These are phyloP conservation scores for Aspergillus homomorphus DNA, from an alignment of 495 filamentous ascomycete species.

Conservation along the genomic window DNA sequence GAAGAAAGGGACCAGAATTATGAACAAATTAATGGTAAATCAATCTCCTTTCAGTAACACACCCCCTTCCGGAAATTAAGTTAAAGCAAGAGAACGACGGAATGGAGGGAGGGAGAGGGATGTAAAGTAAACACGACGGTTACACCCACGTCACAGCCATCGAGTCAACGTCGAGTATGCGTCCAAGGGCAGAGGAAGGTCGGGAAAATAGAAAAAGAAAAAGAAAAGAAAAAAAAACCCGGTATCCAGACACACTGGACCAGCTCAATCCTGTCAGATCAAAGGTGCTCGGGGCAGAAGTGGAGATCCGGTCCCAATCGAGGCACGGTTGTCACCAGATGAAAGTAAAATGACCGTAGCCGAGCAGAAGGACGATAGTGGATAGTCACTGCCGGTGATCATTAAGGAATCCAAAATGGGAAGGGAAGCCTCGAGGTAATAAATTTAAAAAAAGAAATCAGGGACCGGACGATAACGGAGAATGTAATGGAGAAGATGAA, in stretches of 20 bases:
- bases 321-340: too few relatives aligned
- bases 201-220: constrained; percentile 11
- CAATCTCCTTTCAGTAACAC: not conserved
- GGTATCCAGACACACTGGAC: too few relatives aligned
- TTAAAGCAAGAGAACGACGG: constrained; percentile 13
- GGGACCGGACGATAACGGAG: not conserved
- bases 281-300: too few relatives aligned
- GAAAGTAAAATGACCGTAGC: not conserved
- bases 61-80: constrained; percentile 6
- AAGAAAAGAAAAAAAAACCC: constrained; percentile 6
- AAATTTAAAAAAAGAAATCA: not conserved
- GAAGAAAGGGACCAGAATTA: constrained; percentile 14
- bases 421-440: too few relatives aligned
- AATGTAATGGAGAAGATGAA: constrained; percentile 2
- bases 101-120: constrained; percentile 3
- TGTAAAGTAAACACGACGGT: constrained; percentile 21
- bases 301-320: not conserved
- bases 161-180: constrained; percentile 2
- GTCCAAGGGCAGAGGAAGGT: constrained; percentile 6
- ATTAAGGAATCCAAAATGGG: not conserved
- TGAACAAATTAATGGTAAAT: not conserved
- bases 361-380: not conserved
- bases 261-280: too few relatives aligned
- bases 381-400: not conserved
- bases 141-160: constrained; percentile 27